phyloP scores from a whole-genome alignment of 768 basidiomycete genomes.

The Daedaleopsis sinensis region DNA sequence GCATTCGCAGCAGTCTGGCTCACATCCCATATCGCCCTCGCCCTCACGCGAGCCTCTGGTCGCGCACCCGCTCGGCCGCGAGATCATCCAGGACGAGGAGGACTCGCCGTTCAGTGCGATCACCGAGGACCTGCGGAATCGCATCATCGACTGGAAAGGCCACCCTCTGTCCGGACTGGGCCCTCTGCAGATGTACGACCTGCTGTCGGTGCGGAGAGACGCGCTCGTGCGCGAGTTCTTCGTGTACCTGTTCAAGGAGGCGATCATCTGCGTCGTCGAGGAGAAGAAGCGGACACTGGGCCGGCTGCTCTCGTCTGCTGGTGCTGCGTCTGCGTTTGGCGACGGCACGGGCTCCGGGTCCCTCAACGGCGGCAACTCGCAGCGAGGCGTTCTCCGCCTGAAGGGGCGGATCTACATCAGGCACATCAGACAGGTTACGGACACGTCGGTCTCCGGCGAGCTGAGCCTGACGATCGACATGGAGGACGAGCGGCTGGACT shows the following conservation, averaged over 20 bases:
- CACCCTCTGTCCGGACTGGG: conserved; percentile 91
- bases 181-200: conserved; percentile 88
- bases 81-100: conserved; percentile 42
- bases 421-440: conserved; percentile 89
- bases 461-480: conserved; percentile 96
- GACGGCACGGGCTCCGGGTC: conserved; percentile 51
- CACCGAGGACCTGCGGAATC: conserved; percentile 84
- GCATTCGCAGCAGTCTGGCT: conserved; percentile 15
- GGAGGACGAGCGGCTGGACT: conserved; percentile 92
- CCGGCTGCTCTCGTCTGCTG: conserved; percentile 67
- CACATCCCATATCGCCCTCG: conserved; percentile 23
- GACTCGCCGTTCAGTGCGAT: conserved; percentile 82
- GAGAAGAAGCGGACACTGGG: conserved; percentile 88
- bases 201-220: conserved; percentile 87
- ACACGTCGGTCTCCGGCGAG: conserved; percentile 77
- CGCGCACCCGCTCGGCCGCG: conserved; percentile 11
- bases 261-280: conserved; percentile 96
- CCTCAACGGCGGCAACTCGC: conserved; percentile 31
- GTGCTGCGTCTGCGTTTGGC: conserved; percentile 46
- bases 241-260: conserved; percentile 96
- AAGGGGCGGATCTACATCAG: conserved; percentile 96
- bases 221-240: conserved; percentile 90
- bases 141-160: conserved; percentile 96
- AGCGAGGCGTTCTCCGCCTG: conserved; percentile 67
- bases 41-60: conserved; percentile 17